These are phyloP conservation scores for Hypoxylon sp. DNA, from an alignment of 2,329 filamentous ascomycete species.

Conservation along the genomic window DNA sequence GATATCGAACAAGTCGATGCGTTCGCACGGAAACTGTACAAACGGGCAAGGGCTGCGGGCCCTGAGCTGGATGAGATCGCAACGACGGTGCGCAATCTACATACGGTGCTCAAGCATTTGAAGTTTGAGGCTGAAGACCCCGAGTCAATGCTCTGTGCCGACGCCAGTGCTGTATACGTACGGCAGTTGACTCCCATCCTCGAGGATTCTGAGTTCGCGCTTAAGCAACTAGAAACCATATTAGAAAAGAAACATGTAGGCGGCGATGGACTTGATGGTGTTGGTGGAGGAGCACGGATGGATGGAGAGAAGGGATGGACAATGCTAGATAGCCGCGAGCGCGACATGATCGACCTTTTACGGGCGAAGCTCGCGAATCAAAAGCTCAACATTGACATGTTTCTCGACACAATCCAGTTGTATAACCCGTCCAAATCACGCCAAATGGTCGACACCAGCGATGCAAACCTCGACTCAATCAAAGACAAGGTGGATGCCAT, in stretches of 20 bases:
- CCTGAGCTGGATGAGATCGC: constrained; percentile 66
- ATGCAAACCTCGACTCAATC: constrained; percentile 66
- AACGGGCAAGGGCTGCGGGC: constrained; percentile 66
- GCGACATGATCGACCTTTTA: constrained; percentile 61
- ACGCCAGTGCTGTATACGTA: constrained; percentile 60
- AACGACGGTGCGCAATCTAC: constrained; percentile 66
- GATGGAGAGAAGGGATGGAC: constrained; percentile 55
- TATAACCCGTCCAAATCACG: constrained; percentile 62
- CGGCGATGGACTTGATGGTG: constrained; percentile 41
- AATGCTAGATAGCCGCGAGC: constrained; percentile 56
- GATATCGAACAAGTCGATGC: constrained; percentile 70
- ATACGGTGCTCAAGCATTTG: constrained; percentile 70
- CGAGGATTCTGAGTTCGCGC: constrained; percentile 68
- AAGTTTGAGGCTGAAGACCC: constrained; percentile 70
- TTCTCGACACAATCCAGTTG: constrained; percentile 71
- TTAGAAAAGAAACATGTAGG: constrained; percentile 62
- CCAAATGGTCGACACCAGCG: constrained; percentile 56
- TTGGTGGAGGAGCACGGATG: constrained; percentile 49
- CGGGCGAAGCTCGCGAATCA: constrained; percentile 66
- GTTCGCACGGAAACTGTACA: constrained; percentile 69
- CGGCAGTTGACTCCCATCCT: constrained; percentile 68
- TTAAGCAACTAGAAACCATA: constrained; percentile 69
- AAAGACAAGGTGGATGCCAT: constrained; percentile 73
- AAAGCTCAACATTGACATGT: constrained; percentile 67
- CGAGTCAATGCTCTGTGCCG: constrained; percentile 68